phyloP scores from a whole-genome alignment of 2,329 filamentous ascomycete genomes.

The Fusarium pilosicola region DNA sequence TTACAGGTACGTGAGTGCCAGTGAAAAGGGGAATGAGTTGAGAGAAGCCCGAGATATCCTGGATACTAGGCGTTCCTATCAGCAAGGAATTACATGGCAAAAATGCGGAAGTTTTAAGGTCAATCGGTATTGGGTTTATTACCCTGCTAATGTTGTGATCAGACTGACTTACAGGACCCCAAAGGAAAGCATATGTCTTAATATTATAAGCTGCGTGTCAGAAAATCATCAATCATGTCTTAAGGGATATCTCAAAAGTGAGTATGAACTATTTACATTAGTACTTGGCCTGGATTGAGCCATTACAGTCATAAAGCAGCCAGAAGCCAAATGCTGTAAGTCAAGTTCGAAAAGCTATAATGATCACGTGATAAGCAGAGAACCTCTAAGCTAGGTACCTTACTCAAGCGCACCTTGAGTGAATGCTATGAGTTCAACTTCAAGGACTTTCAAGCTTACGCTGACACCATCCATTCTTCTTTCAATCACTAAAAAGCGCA shows the following conservation, averaged over 20 bases:
- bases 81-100: neutral
- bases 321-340: conserved; percentile 4
- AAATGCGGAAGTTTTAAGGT: neutral
- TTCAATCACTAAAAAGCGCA: neutral
- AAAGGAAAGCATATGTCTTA: neutral
- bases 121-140: neutral
- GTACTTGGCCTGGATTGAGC: too few relatives aligned
- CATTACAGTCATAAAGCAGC: neutral
- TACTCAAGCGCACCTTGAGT: conserved; percentile 5
- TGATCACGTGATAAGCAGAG: conserved; percentile 34
- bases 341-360: neutral
- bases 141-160: neutral
- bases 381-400: conserved; percentile 16
- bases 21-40: neutral
- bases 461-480: neutral
- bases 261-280: neutral
- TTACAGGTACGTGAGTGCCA: neutral
- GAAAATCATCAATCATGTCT: neutral
- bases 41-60: neutral
- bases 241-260: too few relatives aligned
- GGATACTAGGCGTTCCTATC: neutral
- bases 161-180: neutral
- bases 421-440: conserved; percentile 18
- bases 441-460: conserved; percentile 5
- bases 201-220: neutral